phyloP scores from a whole-genome alignment of 331 rosid species.

The Malus hybrid region DNA sequence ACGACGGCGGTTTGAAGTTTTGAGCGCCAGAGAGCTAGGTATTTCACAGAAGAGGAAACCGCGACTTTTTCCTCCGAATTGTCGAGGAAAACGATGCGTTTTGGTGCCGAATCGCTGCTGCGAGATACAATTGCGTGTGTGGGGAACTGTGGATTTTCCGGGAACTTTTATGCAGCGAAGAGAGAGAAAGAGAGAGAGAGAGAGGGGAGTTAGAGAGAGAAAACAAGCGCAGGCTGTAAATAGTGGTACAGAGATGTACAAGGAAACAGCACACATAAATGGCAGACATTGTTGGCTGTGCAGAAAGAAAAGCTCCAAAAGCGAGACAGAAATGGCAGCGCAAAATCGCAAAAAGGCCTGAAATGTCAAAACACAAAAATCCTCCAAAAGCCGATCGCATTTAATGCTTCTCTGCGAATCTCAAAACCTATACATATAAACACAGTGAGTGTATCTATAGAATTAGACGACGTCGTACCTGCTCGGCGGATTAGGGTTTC shows the following conservation, averaged over 20 bases:
- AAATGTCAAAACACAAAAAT: too few relatives aligned
- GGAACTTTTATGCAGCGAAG: not conserved
- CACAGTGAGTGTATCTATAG: not conserved
- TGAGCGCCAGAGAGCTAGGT: not conserved
- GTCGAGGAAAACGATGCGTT: not conserved
- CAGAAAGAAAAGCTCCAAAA: not conserved
- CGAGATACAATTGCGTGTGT: not conserved
- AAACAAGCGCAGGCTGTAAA: not conserved
- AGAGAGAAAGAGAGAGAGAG: not conserved
- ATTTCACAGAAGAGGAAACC: not conserved
- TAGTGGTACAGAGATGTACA: not conserved
- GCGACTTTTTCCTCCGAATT: not conserved
- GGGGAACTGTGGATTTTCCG: not conserved
- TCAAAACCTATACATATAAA: not conserved
- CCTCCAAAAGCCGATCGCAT: slow-evolving; percentile 19
- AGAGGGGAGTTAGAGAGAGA: not conserved
- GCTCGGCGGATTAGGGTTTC: not conserved
- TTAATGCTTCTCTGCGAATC: slow-evolving; percentile 1
- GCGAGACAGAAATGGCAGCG: slow-evolving; percentile 50
- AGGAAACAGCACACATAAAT: not conserved
- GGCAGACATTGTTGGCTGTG: not conserved
- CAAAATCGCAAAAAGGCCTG: not conserved
- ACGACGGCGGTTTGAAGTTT: slow-evolving; percentile 6
- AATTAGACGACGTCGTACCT: not conserved
- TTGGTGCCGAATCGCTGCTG: not conserved